Evolutionary conservation across 768 basidiomycete species (phyloP).

Genomic region (Leccinum broughii): DNA sequence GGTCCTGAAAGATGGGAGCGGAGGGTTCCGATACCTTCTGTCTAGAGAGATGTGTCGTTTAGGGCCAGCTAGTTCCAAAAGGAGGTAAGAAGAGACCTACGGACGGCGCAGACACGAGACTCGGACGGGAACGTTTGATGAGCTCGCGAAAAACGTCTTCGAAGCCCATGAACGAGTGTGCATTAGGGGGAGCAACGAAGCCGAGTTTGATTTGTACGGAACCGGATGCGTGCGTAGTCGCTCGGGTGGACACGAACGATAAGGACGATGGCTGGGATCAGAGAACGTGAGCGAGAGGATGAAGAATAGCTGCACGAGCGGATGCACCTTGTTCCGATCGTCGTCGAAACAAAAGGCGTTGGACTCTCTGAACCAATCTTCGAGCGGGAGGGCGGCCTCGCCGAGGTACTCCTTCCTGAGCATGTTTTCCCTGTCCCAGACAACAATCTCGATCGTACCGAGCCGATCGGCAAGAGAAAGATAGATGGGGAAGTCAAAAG

Average conservation of each 20-base stretch:
- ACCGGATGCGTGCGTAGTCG: slow-evolving; percentile 48
- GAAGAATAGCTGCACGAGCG: not conserved
- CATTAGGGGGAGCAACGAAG: slow-evolving; percentile 48
- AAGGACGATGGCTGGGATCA: slow-evolving; percentile 45
- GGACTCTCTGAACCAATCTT: slow-evolving; percentile 70
- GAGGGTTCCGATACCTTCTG: slow-evolving; percentile 82
- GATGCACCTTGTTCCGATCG: slow-evolving; percentile 63
- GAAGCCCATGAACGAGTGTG: slow-evolving; percentile 47
- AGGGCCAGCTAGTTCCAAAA: not conserved
- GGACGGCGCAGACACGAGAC: slow-evolving; percentile 72
- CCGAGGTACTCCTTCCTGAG: slow-evolving; percentile 91
- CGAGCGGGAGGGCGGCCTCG: slow-evolving; percentile 75
- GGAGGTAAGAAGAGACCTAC: slow-evolving; percentile 42
- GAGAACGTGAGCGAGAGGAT: slow-evolving; percentile 1
- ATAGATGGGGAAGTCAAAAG: slow-evolving; percentile 88
- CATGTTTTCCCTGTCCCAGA: slow-evolving; percentile 93
- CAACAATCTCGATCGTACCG: slow-evolving; percentile 77
- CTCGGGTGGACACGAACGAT: slow-evolving; percentile 50
- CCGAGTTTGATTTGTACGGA: slow-evolving; percentile 62
- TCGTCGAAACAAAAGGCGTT: slow-evolving; percentile 55
- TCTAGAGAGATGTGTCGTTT: slow-evolving; percentile 42
- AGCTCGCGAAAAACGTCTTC: slow-evolving; percentile 65
- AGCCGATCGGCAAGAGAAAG: slow-evolving; percentile 70
- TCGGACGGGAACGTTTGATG: slow-evolving; percentile 60
- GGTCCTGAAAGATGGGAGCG: slow-evolving; percentile 58